Evolutionary conservation across 2,329 filamentous ascomycete species (phyloP).

Genomic region (Pestalotiopsis fici): DNA sequence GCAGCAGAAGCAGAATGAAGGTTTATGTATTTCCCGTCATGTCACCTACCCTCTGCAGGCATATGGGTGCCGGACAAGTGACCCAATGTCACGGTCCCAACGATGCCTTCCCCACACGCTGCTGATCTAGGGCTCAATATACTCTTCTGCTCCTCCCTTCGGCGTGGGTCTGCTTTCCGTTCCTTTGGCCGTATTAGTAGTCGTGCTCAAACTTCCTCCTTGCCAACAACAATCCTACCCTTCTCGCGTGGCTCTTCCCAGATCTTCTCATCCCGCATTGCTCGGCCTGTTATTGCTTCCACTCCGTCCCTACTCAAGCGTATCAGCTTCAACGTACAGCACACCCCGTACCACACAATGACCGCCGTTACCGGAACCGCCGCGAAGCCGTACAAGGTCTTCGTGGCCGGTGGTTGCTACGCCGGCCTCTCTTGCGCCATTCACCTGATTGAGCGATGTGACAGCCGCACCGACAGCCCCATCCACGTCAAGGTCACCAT

Average conservation of each 20-base stretch:
- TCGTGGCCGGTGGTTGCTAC: constrained; percentile 73
- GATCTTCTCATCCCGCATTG: constrained; percentile 2
- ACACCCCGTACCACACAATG: background rate
- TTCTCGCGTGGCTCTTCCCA: constrained; percentile 3
- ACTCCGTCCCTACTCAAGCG: background rate
- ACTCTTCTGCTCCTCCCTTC: constrained; percentile 2
- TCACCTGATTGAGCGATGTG: constrained; percentile 67
- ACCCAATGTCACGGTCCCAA: constrained; percentile 4
- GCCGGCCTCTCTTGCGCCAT: constrained; percentile 67
- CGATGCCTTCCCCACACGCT: constrained; percentile 1
- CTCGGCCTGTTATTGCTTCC: background rate
- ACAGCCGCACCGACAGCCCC: constrained; percentile 45
- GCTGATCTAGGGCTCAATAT: constrained; percentile 1
- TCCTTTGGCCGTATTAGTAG: background rate
- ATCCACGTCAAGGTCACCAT: constrained; percentile 70
- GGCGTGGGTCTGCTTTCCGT: background rate
- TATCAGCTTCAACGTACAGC: background rate
- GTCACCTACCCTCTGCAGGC: background rate
- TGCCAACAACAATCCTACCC: background rate
- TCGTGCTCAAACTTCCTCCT: background rate
- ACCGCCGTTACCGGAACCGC: constrained; percentile 2
- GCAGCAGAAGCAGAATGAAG: background rate
- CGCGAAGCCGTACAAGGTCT: constrained; percentile 49
- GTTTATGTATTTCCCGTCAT: constrained; percentile 2
- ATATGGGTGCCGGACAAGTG: background rate